Conservation (phyloP, 1,284 basidiomycete genomes). For the Malassezia vespertilionis region DNA sequence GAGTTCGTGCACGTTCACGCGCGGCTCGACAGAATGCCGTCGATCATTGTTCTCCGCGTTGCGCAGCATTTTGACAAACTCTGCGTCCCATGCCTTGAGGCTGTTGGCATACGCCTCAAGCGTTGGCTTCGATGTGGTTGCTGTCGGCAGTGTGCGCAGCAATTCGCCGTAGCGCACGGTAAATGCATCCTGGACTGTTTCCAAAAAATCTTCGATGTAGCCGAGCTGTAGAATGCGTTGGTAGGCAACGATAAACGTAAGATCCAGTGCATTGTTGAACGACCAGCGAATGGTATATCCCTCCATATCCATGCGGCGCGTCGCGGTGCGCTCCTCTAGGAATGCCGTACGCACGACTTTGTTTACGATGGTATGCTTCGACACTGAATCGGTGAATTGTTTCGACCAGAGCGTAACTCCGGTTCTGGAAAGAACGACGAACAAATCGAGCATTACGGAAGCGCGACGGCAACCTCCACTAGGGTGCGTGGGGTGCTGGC, state of each 20-base stretch:
- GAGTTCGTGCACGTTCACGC: neutral
- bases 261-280: conserved; percentile 40
- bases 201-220: conserved; percentile 72
- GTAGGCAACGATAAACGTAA: conserved; percentile 56
- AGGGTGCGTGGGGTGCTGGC: no score
- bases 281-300: conserved; percentile 40
- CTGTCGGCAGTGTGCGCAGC: conserved; percentile 19
- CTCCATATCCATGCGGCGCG: conserved; percentile 34
- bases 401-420: conserved; percentile 42
- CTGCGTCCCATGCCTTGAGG: conserved; percentile 68
- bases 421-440: conserved; percentile 17
- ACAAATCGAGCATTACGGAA: conserved; percentile 15
- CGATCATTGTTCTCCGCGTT: neutral
- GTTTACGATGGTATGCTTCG: conserved; percentile 26
- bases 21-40: neutral
- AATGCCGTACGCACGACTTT: conserved; percentile 39
- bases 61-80: conserved; percentile 67
- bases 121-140: neutral
- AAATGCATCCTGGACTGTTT: conserved; percentile 29
- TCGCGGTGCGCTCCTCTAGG: conserved; percentile 36
- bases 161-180: conserved; percentile 31
- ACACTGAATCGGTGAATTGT: conserved; percentile 28
- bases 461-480: no score
- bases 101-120: conserved; percentile 56
- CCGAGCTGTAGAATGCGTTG: conserved; percentile 89